Percentiles rank a stretch among this genome's conserved stretches.
Evolutionary conservation across 257 asterid species (phyloP).

Genomic region (Cordia subcordata): DNA sequence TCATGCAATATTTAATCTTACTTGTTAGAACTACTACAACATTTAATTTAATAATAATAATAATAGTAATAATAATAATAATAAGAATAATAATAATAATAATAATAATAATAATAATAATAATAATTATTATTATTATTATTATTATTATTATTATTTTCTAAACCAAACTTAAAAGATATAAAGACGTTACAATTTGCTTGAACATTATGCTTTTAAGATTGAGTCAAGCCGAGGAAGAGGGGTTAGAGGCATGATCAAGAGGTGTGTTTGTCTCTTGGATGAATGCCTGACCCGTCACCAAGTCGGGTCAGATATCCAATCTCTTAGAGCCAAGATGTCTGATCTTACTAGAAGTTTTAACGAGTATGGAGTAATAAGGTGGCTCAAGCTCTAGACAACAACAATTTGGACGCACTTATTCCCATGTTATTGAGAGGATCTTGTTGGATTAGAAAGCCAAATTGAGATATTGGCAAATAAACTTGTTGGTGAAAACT

Average conservation of each 20-base stretch:
- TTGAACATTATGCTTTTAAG: constrained; percentile 1
- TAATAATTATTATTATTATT: no score
- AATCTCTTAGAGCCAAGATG: not conserved
- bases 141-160: no score
- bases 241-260: not conserved
- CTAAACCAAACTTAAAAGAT: no score
- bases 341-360: not conserved
- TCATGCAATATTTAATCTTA: no score
- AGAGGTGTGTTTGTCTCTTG: not conserved
- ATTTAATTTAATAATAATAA: no score
- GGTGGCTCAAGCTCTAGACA: constrained; percentile 5
- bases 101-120: no score
- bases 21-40: no score
- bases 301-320: not conserved
- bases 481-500: not conserved
- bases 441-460: constrained; percentile 9
- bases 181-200: no score
- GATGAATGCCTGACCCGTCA: not conserved
- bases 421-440: constrained; percentile 1
- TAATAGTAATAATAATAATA: no score
- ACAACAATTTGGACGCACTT: constrained; percentile 2
- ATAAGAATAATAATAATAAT: no score
- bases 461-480: not conserved
- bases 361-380: not conserved
- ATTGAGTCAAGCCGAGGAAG: not conserved